Evolutionary conservation across 495 filamentous ascomycete species (phyloP), one percentile per base, ranked within the genome.

Genomic region (Neurospora sp.): DNA sequence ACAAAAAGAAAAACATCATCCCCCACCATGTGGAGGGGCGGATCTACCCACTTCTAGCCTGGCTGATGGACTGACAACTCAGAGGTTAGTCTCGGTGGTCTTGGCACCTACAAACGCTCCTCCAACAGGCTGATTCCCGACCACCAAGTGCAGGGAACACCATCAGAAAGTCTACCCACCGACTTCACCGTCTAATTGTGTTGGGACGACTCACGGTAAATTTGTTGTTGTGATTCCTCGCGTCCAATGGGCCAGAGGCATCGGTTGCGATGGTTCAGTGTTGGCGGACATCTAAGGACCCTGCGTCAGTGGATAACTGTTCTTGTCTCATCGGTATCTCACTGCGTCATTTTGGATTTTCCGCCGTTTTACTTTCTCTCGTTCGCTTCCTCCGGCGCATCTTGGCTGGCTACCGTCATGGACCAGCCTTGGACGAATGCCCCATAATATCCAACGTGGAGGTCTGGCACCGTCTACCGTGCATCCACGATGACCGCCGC

Each of bases 1-100:
- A 71, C 69, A 40, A 74, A 69, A 65, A 74, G 68, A 71, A 40
- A 69, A 72, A 45, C 42, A 65, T 65, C 53, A 35, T 53, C 45
- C 70, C 73, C 69, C 73, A 72, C 75, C 39, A 61, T 71, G 74
- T 71, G 75, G 71, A 74, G 73, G 69, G 69, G 75, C 74, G 27
- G 53, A 65, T 53, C 45, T 68, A 71, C 69, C 73, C 70, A 74
- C 39, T 44, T 71, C 73, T 71, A 72, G 70, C 73, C 71, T 71
- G 69, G 73, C 72, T 40, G 38, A 37, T 65, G 53, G 41, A 35
- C 45, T 74, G 74, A 72, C 74, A 76, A 69, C 73, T 76, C 74
- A 72, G 38, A 37, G 69, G 39, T 22, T 40, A 7, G 72, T 73
- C 42, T 65, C 53, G 71, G 38, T 73, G 61, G 53, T 47, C 39